Evolutionary conservation across 257 asterid species (phyloP).

Genomic region (Primulina tabacum): DNA sequence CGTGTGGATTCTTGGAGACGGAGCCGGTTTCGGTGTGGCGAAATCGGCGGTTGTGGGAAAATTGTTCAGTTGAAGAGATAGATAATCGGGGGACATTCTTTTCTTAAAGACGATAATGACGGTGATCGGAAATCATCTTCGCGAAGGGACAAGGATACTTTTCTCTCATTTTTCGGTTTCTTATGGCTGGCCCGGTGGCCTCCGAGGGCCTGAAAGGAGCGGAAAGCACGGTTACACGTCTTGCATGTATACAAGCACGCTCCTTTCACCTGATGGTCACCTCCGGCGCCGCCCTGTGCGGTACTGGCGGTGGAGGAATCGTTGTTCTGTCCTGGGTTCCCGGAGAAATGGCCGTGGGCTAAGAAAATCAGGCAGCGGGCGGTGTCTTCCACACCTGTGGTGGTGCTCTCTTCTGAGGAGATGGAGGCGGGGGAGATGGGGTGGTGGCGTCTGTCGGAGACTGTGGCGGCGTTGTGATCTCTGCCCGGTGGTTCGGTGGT

Average conservation of each 20-base stretch:
- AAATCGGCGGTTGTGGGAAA: slow-evolving; percentile 28
- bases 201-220: slow-evolving; percentile 71
- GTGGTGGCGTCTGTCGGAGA: too few species aligned
- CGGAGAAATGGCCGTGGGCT: slow-evolving; percentile 36
- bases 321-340: not conserved
- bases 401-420: slow-evolving; percentile 41
- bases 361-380: slow-evolving; percentile 55
- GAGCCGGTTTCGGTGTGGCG: not conserved
- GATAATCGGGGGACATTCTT: slow-evolving; percentile 24
- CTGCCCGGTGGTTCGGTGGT: slow-evolving; percentile 20
- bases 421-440: slow-evolving; percentile 9
- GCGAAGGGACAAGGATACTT: slow-evolving; percentile 20
- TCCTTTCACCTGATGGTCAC: slow-evolving; percentile 7
- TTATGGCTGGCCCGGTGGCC: slow-evolving; percentile 78
- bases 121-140: slow-evolving; percentile 45
- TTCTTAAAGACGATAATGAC: slow-evolving; percentile 16
- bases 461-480: not conserved
- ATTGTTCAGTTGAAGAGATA: slow-evolving; percentile 47
- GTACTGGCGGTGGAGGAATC: not conserved
- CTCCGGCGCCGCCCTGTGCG: slow-evolving; percentile 1
- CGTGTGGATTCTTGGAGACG: slow-evolving; percentile 25
- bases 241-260: slow-evolving; percentile 52
- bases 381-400: slow-evolving; percentile 51
- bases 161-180: slow-evolving; percentile 44
- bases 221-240: slow-evolving; percentile 55